Evolutionary conservation across 768 basidiomycete genomes (phyloP).

Genomic region (Ramaria rubella): DNA sequence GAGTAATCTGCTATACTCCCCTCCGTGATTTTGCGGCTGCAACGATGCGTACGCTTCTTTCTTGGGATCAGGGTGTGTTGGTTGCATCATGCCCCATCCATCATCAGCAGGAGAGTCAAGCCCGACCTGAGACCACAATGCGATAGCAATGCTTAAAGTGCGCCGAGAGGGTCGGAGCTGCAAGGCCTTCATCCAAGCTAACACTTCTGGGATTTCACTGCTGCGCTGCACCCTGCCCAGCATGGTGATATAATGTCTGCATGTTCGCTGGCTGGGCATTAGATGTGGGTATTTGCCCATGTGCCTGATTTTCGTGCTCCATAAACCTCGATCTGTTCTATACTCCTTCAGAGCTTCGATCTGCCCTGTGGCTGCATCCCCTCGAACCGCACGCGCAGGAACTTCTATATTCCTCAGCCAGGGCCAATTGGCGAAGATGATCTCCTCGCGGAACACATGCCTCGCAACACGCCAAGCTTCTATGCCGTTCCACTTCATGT

Average conservation of each 20-base stretch:
- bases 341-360: background rate
- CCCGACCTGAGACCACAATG: slow-evolving; percentile 68
- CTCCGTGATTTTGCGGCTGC: slow-evolving; percentile 23
- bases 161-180: slow-evolving; percentile 43
- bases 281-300: slow-evolving; percentile 31
- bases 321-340: background rate
- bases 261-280: slow-evolving; percentile 45
- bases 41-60: background rate
- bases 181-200: slow-evolving; percentile 71
- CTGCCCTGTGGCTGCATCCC: slow-evolving; percentile 12
- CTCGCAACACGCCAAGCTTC: slow-evolving; percentile 44
- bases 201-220: slow-evolving; percentile 54
- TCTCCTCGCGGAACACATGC: slow-evolving; percentile 43
- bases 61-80: background rate
- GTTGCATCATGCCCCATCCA: slow-evolving; percentile 22
- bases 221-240: slow-evolving; percentile 45
- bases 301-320: slow-evolving; percentile 7
- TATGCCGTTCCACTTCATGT: slow-evolving; percentile 34
- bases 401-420: slow-evolving; percentile 26
- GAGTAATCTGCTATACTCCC: slow-evolving; percentile 40
- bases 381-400: slow-evolving; percentile 34
- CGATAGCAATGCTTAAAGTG: slow-evolving; percentile 56
- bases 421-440: slow-evolving; percentile 54
- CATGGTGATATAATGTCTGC: slow-evolving; percentile 52
- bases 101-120: slow-evolving; percentile 55